Base-by-base conservation (phyloP, 2,329 filamentous ascomycete genomes). In the Fusarium compactum region DNA sequence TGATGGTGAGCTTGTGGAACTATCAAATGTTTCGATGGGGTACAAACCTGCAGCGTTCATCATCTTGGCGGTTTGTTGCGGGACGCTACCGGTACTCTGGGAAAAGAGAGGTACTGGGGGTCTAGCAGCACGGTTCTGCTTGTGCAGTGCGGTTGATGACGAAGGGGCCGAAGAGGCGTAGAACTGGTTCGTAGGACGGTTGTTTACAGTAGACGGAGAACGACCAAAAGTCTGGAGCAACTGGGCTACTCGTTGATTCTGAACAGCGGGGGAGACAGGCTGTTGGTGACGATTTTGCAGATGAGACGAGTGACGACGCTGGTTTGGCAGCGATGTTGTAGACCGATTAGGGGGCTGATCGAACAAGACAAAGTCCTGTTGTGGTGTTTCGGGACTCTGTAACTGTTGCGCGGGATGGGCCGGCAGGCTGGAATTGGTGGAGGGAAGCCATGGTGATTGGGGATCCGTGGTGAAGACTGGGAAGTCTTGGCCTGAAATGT, bases 391-490 rank as follows among this genome's bases (percentile, higher is more conserved):
- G 74, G 85, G 83, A 80, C 82, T 85, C 80, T 83, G 82, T 81
- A 83, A 80, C 82, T 88, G 82, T 74, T 84, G 87, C 84, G 85
- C 85, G 84, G 87, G 80, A 83, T 82, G 76, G 84, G 87, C 89
- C 89, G 87, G 87, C 87, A 85, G 86, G 86, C 84, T 87, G 80
- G 84, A 77, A 78, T 85, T 84, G 85, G 84, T 89, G 85, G 89
- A 90, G 87, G 91, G 88, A 90, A 87, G 91, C 92, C 92, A 95
- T 95, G 87, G 77, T 94, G 89, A 89, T 83, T 86, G 86, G 81
- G 89, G 88, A 92, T 92, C 91, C 92, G 92, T 94, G 87, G 87
- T 94, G 91, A 91, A 91, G 90, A 92, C 90, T 88, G 85, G 78
- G 75, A 86, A 88, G 88, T 91, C 90, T 89, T 85, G 87, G 78